Percentiles rank a stretch among this genome's conserved stretches.
phyloP scores from a whole-genome alignment of 2,329 filamentous ascomycete species.

The Fusarium citri region DNA sequence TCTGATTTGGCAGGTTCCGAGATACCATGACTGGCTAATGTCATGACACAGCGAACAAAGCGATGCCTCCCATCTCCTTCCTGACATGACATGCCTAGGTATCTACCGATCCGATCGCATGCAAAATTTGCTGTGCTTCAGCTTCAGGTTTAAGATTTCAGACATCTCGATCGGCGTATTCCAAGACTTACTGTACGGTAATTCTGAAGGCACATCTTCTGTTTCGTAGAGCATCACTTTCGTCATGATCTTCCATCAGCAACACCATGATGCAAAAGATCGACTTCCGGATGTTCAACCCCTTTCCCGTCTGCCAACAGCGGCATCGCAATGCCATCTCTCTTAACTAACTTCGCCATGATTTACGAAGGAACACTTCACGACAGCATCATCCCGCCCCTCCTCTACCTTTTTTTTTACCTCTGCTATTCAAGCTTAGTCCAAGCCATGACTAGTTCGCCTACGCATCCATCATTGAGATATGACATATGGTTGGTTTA shows the following conservation, averaged over 20 bases:
- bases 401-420: conserved; percentile 19
- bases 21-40: not conserved
- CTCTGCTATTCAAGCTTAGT: conserved; percentile 10
- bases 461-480: conserved; percentile 11
- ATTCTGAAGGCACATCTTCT: not conserved
- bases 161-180: conserved; percentile 23
- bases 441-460: conserved; percentile 28
- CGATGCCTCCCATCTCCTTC: conserved; percentile 1
- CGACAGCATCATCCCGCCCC: conserved; percentile 35
- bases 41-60: conserved; percentile 9
- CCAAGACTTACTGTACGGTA: not conserved
- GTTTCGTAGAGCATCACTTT: conserved; percentile 9
- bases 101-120: conserved; percentile 34
- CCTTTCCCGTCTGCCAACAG: not conserved
- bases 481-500: conserved; percentile 16
- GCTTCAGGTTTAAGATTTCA: not conserved
- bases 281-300: not conserved
- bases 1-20: conserved; percentile 29
- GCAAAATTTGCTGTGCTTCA: not conserved
- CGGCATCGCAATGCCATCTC: not conserved
- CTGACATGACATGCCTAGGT: conserved; percentile 7
- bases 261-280: conserved; percentile 21
- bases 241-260: conserved; percentile 33
- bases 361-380: conserved; percentile 13
- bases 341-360: conserved; percentile 4